Conservation (phyloP, 148 eudicot genomes). For the Bassia scoparia region DNA sequence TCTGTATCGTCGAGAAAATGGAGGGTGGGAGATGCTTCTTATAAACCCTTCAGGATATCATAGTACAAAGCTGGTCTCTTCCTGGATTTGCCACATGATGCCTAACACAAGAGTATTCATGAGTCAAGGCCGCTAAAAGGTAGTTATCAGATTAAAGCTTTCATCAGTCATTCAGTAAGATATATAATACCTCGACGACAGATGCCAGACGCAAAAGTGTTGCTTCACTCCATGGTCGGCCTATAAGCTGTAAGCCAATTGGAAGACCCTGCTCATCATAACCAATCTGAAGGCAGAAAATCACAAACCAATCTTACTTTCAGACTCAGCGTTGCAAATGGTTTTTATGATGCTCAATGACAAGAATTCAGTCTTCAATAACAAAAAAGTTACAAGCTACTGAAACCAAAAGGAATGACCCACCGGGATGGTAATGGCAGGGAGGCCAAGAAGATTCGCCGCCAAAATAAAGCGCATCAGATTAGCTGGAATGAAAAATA, state of each 20-base stretch:
- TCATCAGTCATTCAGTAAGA: neutral
- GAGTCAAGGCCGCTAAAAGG: neutral
- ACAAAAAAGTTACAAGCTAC: neutral
- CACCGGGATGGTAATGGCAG: constrained; percentile 91
- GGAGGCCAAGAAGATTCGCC: constrained; percentile 89
- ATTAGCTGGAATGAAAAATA: constrained; percentile 48
- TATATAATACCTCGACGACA: constrained; percentile 54
- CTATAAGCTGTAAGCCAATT: constrained; percentile 83
- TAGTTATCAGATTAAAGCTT: neutral
- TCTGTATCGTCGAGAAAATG: no score
- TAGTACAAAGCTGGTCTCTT: constrained; percentile 61
- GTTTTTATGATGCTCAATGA: no score
- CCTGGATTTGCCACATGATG: constrained; percentile 46
- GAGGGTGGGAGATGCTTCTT: neutral
- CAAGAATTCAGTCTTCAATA: no score
- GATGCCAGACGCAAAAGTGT: constrained; percentile 83
- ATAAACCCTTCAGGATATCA: constrained; percentile 60
- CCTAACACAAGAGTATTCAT: constrained; percentile 34
- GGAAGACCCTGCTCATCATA: constrained; percentile 94
- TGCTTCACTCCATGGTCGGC: constrained; percentile 96
- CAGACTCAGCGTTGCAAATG: neutral
- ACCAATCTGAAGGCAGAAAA: constrained; percentile 57
- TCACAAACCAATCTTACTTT: neutral
- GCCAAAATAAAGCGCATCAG: constrained; percentile 82
- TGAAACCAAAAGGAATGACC: constrained; percentile 24